Evolutionary conservation across 1,139 yeast genomes (phyloP), one percentile per base, ranked within the genome.

Genomic region (Sugiyamaella grinbergsii): DNA sequence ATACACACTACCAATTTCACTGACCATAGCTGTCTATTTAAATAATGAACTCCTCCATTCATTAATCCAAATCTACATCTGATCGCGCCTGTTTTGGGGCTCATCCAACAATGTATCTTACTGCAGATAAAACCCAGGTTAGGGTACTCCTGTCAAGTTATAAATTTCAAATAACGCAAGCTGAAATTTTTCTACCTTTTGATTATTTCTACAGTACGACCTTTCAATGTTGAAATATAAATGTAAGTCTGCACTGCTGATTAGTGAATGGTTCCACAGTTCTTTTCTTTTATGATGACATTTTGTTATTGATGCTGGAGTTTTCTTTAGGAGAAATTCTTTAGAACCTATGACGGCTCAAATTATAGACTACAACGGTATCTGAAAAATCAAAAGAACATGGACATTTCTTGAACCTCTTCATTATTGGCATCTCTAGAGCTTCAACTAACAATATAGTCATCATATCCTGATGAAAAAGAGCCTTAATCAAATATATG

Each of bases 291-390:
- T 36, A 43, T 43, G 47, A 43, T 43, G 47, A 43, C 36, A 34
- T 5, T 23, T 42, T 22, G 18, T 34, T 29, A 42, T 46, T 44
- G 53, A 48, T 38, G 57, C 56, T 51, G 53, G 56, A 54, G 49
- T 40, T 43, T 44, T 34, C 49, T 45, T 20, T 28, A 49, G 59
- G 54, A 51, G 54, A 51, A 52, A 51, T 53, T 51, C 57, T 39
- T 43, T 34, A 33, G 47, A 18, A 16, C 43, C 53, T 38, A 51
- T 53, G 57, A 54, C 44, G 45, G 59, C 58, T 39, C 53, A 29
- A 15, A 42, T 42, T 82, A 82, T 80, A 83, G 97, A 91, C 98
- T 90, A 90, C 97, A 90, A 90, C 98, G 98, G 98, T 90, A 90
- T 90, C 98, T 90, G 98, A 47, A 24, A 10, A 24, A 11, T 26